Base-by-base conservation (phyloP, 176 grass and related monocot genomes). In the Tuctoria greenei region DNA sequence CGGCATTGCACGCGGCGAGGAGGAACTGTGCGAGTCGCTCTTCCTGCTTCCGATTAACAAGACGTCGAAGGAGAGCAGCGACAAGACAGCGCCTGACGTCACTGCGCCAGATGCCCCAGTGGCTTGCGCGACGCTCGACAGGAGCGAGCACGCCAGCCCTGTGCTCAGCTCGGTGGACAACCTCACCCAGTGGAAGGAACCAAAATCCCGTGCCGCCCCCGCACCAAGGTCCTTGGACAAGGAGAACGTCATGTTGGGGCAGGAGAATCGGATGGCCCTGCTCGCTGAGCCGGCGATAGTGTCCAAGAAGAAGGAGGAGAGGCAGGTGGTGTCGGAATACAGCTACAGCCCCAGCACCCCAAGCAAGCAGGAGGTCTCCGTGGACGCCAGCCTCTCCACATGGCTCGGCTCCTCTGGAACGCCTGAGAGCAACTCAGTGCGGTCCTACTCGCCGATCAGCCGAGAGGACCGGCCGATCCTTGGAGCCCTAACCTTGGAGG, bases 321-420 rank as follows among this genome's bases (percentile, higher is more conserved):
- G 11, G 55, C 60, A 45, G 28, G 73, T 31, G 27, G 35, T 18
- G 10, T 70, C 61, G 36, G 81, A 78, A 64, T 76, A 81, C 73
- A 78, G 61, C 69, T 82, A 86, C 64, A 81, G 38, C 59, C 90
- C 84, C 21, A 81, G 78, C 52, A 88, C 86, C 50, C 82, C 83
- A 15, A 80, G 73, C 74, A 88, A 94, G 75, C 85, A 90, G 62
- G 89, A 99, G 55, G 67, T 87, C 15, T 82, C 89, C 15, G 89
- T 99, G 76, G 89, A 95, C 66, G 82, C 87, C 10, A 99, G 96
- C 90, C 96, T 99, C 64, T 99, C 92, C 1, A 92, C 80, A 7
- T 95, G 96, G 96, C 81, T 99, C 67, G 77, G 75, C 46, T 90
- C 92, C 0, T 71, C 75, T 0, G 91, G 68, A 2, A 83, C 79